Conservation (phyloP, 306 rosid genomes). For the Clitoria ternatea region DNA sequence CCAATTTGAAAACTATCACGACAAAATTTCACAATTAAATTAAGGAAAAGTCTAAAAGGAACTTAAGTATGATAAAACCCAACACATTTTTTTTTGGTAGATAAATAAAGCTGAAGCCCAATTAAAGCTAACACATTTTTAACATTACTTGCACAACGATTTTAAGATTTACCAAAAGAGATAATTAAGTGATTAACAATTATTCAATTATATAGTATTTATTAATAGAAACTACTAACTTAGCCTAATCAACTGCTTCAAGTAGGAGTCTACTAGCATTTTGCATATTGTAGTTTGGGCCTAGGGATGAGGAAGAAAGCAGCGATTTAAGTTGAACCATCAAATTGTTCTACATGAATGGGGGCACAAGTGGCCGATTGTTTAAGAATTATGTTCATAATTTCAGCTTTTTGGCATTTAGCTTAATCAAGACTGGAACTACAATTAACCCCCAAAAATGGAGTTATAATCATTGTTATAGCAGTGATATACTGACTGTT, state of each 20-base stretch:
- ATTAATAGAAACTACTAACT: not conserved
- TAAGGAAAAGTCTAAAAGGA: not conserved
- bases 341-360: not conserved
- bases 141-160: not conserved
- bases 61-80: not conserved
- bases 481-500: not conserved
- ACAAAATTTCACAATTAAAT: not conserved
- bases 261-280: not conserved
- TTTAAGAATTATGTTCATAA: not conserved
- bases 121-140: not conserved
- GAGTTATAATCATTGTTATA: not conserved
- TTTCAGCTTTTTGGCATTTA: not conserved
- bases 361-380: not conserved
- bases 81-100: not conserved
- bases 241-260: not conserved
- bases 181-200: not conserved
- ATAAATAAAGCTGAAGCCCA: not conserved
- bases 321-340: not conserved
- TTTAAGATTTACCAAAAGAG: not conserved
- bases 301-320: not conserved
- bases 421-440: not conserved
- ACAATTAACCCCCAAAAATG: not conserved
- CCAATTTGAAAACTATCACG: not conserved
- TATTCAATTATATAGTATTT: not conserved
- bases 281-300: not conserved